A percentile compares a stretch with the other conserved stretches of the same genome.
phyloP scores from a whole-genome alignment of 1,284 basidiomycete genomes.

The Porogramme epimiltina region DNA sequence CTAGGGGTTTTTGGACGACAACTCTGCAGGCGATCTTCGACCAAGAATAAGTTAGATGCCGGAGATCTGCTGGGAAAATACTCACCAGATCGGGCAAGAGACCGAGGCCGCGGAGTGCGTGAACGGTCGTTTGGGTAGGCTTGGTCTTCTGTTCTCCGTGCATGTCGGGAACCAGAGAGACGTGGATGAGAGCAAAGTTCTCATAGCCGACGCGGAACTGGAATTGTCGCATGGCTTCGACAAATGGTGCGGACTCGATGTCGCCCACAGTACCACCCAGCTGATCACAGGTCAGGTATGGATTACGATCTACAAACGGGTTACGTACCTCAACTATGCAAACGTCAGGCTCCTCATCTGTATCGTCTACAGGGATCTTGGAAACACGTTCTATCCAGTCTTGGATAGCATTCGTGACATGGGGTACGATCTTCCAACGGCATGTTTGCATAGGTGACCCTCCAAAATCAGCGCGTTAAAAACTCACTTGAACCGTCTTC shows the following conservation, averaged over 20 bases:
- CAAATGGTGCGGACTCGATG: slow-evolving; percentile 95
- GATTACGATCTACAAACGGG: slow-evolving; percentile 14
- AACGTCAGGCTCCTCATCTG: slow-evolving; percentile 91
- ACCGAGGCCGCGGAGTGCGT: slow-evolving; percentile 92
- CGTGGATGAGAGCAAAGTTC: slow-evolving; percentile 97
- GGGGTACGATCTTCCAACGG: slow-evolving; percentile 84
- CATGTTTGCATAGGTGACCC: not conserved
- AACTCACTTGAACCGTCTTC: slow-evolving; percentile 88
- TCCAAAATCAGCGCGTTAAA: not conserved
- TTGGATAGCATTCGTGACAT: slow-evolving; percentile 96
- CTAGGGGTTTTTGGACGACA: slow-evolving; percentile 71
- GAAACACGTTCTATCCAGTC: slow-evolving; percentile 98
- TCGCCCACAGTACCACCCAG: slow-evolving; percentile 96
- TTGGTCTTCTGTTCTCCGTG: slow-evolving; percentile 99
- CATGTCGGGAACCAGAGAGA: slow-evolving; percentile 97
- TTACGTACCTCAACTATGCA: slow-evolving; percentile 90
- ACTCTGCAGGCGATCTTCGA: slow-evolving; percentile 93
- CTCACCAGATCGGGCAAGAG: slow-evolving; percentile 90
- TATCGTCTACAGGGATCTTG: slow-evolving; percentile 93
- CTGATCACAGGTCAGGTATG: slow-evolving; percentile 39
- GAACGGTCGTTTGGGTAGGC: slow-evolving; percentile 96
- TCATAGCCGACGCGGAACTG: slow-evolving; percentile 97
- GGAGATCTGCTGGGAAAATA: slow-evolving; percentile 8
- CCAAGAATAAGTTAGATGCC: not conserved
- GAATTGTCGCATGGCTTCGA: slow-evolving; percentile 99